Evolutionary conservation across 2,329 filamentous ascomycete genomes (phyloP).

Genomic region (Alternaria novae-zelandiae): DNA sequence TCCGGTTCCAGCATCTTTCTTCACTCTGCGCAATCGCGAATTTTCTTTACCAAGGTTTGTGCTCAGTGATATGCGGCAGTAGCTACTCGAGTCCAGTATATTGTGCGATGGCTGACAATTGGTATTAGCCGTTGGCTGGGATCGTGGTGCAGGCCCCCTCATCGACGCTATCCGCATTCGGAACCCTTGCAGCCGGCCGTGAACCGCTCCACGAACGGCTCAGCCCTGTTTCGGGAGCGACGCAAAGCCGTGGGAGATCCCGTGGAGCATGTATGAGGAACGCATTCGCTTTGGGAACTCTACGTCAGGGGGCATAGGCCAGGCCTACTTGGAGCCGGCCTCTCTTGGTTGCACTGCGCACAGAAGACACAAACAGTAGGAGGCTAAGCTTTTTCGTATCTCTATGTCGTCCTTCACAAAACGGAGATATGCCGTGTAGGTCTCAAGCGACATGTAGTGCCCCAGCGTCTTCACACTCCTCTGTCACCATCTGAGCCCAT

Average conservation of each 20-base stretch:
- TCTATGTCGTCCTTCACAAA: not conserved
- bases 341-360: not conserved
- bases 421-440: not conserved
- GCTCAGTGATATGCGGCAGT: not conserved
- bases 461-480: not conserved
- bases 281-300: not conserved
- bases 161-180: constrained; percentile 1
- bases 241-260: not conserved
- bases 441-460: not conserved
- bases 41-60: not conserved
- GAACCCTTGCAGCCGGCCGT: constrained; percentile 4
- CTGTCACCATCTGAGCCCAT: not conserved
- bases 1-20: constrained; percentile 2
- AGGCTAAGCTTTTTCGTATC: not conserved
- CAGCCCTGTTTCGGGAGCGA: constrained; percentile 15
- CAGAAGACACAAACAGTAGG: not conserved
- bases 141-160: constrained; percentile 2
- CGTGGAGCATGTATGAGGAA: not conserved
- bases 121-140: not conserved
- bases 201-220: constrained; percentile 12
- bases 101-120: not conserved
- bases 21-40: not conserved
- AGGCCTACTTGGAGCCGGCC: not conserved
- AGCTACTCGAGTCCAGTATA: constrained; percentile 8
- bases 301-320: not conserved